A percentile compares a stretch with the other conserved stretches of the same genome.
Conservation (phyloP, 225 moss, liverwort and hornwort species). For the Takakia lepidozioides region DNA sequence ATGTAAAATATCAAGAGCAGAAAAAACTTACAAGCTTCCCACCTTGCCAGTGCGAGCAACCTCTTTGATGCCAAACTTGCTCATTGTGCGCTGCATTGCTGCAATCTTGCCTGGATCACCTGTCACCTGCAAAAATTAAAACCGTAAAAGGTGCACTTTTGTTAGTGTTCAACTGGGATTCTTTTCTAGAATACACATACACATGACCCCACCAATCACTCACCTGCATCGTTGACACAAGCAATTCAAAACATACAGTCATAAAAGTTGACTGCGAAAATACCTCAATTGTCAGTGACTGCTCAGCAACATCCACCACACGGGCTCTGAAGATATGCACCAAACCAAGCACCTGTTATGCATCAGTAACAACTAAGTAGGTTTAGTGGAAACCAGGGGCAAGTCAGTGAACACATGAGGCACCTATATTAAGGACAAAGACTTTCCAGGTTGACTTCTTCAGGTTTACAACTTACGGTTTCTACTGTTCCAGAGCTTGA, state of each 20-base stretch:
- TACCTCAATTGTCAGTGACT: slow-evolving; percentile 82
- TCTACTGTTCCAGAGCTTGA: no score
- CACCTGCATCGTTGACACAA: no score
- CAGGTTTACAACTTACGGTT: no score
- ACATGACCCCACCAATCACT: neutral
- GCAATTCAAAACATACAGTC: no score
- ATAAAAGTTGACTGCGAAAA: slow-evolving; percentile 3
- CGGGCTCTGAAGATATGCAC: slow-evolving; percentile 88
- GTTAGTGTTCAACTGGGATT: neutral
- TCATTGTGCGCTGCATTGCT: slow-evolving; percentile 71
- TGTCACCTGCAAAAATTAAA: slow-evolving; percentile 73
- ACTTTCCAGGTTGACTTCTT: no score
- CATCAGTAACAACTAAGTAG: no score
- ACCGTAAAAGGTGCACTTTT: neutral
- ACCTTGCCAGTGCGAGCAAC: slow-evolving; percentile 96
- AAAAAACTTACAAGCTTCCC: no score
- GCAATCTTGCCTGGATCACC: slow-evolving; percentile 94
- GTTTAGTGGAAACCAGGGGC: no score
- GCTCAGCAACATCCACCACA: slow-evolving; percentile 86
- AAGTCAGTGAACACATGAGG: no score
- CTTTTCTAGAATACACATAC: no score
- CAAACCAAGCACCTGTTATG: slow-evolving; percentile 55
- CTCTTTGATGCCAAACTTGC: slow-evolving; percentile 89
- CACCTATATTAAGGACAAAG: no score
- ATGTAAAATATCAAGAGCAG: no score